phyloP scores from a whole-genome alignment of 179 eudicot genomes.

The Spergularia azorica region DNA sequence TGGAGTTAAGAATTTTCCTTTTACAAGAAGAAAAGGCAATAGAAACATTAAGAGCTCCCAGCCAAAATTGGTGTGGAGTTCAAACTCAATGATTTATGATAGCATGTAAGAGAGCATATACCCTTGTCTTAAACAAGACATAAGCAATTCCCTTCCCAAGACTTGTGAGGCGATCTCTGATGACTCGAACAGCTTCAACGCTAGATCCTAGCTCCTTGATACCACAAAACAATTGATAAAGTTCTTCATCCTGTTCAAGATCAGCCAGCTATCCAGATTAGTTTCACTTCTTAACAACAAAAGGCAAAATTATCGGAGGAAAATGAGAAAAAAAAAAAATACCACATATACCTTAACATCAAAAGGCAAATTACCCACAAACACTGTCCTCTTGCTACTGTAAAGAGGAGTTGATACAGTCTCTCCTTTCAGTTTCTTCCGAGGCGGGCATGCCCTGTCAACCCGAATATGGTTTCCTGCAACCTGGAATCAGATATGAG shows the following conservation, averaged over 20 bases:
- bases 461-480: constrained; percentile 91
- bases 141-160: constrained; percentile 92
- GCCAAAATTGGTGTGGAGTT: background rate
- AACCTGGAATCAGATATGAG: constrained; percentile 42
- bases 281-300: background rate
- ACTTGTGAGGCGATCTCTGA: constrained; percentile 77
- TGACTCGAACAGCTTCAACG: constrained; percentile 83
- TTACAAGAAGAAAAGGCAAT: too few relatives aligned
- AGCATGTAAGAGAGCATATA: constrained; percentile 23
- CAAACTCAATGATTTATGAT: background rate
- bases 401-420: constrained; percentile 50
- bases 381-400: constrained; percentile 78
- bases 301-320: background rate
- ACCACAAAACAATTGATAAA: constrained; percentile 68
- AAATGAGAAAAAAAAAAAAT: background rate
- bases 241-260: constrained; percentile 75
- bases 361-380: constrained; percentile 93
- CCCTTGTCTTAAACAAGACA: constrained; percentile 89
- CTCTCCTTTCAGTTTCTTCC: constrained; percentile 93
- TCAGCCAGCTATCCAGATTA: constrained; percentile 13
- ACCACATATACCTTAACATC: constrained; percentile 77
- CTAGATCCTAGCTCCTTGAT: constrained; percentile 64
- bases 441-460: constrained; percentile 99
- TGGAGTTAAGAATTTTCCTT: background rate
- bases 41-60: background rate